Evolutionary conservation across 345 rosid species (phyloP), one percentile per base, ranked within the genome.

Genomic region (Lumnitzera littorea): DNA sequence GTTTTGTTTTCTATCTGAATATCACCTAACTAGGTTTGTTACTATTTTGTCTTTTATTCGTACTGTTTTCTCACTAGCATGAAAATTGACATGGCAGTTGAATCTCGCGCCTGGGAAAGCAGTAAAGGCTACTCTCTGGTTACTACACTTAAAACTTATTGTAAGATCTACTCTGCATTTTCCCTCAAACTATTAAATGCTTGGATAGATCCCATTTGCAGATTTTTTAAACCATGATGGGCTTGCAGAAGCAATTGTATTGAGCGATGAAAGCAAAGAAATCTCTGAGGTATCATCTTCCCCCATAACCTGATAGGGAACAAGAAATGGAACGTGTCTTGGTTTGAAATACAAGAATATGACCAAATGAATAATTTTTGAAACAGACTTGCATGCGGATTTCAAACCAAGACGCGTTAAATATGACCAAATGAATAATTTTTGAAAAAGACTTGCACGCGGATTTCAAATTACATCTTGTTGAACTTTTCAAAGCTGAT

Each of bases 211-310:
- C 68, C 98, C 96, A 5, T 85, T 91, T 80, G 91, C 95, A 75
- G 98, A 91, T 76, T 91, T 89, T 70, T 48, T 85, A 73, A 91
- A 91, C 72, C 96, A 91, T 62, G 82, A 85, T 70, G 89, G 87
- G 59, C 58, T 62, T 72, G 81, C 96, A 60, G 58, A 88, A 69
- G 84, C 95, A 70, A 57, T 84, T 55, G 73, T 89, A 57, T 12
- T 78, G 59, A 76, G 65, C 68, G 84, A 91, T 62, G 96, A 91
- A 56, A 78, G 78, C 50, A 76, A 76, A 8, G 78, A 71, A 74
- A 62, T 79, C 49, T 83, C 92, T 13, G 91, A 89, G 96, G 98
- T 88, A 60, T 62, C 24, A 24, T 11, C 63, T 62, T 50, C 48
- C 57, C 9, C 17, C 56, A 12, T 46, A 46, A 12, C 57, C 47